Conservation (phyloP, 257 asterid species). For the Primulina eburnea region DNA sequence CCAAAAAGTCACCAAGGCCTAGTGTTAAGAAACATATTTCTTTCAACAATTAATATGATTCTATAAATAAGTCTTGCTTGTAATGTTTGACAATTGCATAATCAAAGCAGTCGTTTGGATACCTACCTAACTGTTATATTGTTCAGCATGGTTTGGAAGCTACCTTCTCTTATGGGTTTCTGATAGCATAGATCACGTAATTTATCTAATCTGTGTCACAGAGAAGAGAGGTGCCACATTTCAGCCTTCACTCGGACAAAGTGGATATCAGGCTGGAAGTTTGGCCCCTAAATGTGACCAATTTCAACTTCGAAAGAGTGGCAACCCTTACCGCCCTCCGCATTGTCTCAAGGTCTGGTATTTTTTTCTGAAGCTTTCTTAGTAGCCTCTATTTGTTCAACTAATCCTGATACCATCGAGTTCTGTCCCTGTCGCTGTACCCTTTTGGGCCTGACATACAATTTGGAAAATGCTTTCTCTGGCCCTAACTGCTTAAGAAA, state of each 20-base stretch:
- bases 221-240: constrained; percentile 19
- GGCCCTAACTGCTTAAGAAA: constrained; percentile 16
- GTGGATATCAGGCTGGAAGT: constrained; percentile 29
- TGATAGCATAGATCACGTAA: neutral
- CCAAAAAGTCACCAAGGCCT: too few species aligned
- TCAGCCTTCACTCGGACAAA: constrained; percentile 22
- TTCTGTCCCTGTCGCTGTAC: neutral
- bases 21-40: too few species aligned
- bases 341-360: constrained; percentile 42
- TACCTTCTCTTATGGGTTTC: constrained; percentile 5
- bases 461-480: constrained; percentile 7
- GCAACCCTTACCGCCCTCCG: constrained; percentile 64
- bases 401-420: neutral
- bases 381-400: neutral
- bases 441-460: neutral
- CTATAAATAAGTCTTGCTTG: neutral
- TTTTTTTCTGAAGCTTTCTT: neutral
- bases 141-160: constrained; percentile 1
- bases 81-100: neutral
- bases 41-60: too few species aligned
- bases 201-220: constrained; percentile 29
- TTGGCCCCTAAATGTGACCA: constrained; percentile 21
- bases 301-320: constrained; percentile 41
- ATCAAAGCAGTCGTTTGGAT: neutral
- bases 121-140: neutral